These are phyloP conservation scores for Fusarium nodosum DNA, from an alignment of 2,329 filamentous ascomycete genomes.

Conservation along the genomic window DNA sequence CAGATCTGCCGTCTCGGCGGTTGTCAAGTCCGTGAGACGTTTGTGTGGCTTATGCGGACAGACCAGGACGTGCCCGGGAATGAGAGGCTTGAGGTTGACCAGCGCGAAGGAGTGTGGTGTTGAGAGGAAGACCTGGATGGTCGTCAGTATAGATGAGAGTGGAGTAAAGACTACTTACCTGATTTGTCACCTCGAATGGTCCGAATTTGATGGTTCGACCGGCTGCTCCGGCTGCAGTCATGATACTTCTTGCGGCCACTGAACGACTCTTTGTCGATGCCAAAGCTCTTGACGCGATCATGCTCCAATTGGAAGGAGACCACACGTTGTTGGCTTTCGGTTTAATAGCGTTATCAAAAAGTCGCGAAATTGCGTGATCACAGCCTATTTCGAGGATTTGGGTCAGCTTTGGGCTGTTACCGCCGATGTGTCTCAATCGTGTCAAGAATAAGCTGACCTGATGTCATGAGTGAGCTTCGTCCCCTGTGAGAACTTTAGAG, in stretches of 20 bases:
- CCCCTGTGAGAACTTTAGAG: conserved; percentile 20
- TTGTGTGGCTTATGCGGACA: conserved; percentile 78
- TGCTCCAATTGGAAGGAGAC: conserved; percentile 27
- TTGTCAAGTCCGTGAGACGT: conserved; percentile 80
- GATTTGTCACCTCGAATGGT: conserved; percentile 79
- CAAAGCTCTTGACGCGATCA: conserved; percentile 40
- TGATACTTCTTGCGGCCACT: conserved; percentile 43
- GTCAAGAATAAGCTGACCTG: conserved; percentile 32
- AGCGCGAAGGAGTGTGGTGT: conserved; percentile 86
- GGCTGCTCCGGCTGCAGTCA: conserved; percentile 50
- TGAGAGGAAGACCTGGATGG: conserved; percentile 83
- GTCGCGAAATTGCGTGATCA: not conserved
- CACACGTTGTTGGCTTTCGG: not conserved
- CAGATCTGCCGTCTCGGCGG: conserved; percentile 81
- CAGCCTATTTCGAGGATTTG: not conserved
- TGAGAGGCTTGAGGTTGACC: conserved; percentile 94
- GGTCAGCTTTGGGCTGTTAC: conserved; percentile 1
- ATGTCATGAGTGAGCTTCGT: conserved; percentile 42
- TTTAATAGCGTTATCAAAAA: not conserved
- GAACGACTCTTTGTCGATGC: conserved; percentile 23
- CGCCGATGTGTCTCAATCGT: conserved; percentile 9
- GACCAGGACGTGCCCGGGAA: conserved; percentile 93
- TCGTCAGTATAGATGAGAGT: conserved; percentile 11
- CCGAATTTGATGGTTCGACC: conserved; percentile 73
- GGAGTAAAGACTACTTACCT: conserved; percentile 63